Percentiles rank a stretch among this genome's conserved stretches.
Evolutionary conservation across 768 basidiomycete genomes (phyloP).

Genomic region (Podaxis carcinomalis): DNA sequence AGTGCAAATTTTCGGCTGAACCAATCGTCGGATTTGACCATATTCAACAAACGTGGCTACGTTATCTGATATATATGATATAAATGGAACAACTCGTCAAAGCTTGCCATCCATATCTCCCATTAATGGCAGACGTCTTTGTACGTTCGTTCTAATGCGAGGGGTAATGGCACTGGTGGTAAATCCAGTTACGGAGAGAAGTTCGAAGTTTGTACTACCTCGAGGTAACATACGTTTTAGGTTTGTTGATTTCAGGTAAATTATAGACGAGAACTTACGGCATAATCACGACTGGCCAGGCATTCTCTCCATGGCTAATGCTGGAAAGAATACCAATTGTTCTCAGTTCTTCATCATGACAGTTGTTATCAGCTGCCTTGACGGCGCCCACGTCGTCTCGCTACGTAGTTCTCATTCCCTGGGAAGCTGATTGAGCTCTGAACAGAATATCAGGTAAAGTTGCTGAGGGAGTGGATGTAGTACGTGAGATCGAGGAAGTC

Average conservation of each 20-base stretch:
- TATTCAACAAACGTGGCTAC: not conserved
- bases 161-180: constrained; percentile 66
- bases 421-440: constrained; percentile 5
- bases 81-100: not conserved
- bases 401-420: constrained; percentile 28
- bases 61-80: not conserved
- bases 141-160: constrained; percentile 1
- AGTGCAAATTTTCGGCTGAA: not conserved
- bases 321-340: constrained; percentile 79
- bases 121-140: constrained; percentile 1
- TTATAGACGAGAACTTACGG: constrained; percentile 78
- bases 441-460: constrained; percentile 51
- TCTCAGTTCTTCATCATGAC: constrained; percentile 91
- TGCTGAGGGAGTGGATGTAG: constrained; percentile 55
- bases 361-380: constrained; percentile 70
- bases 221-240: not conserved
- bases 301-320: constrained; percentile 77
- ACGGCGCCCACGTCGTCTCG: constrained; percentile 84
- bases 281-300: constrained; percentile 70
- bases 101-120: not conserved
- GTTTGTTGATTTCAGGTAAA: not conserved
- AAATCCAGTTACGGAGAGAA: constrained; percentile 74
- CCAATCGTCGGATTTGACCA: not conserved
- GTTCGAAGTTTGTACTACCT: constrained; percentile 41
- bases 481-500: constrained; percentile 28